A percentile compares a stretch with the other conserved stretches of the same genome.
phyloP scores from a whole-genome alignment of 768 basidiomycete genomes.

The Leucosporidium creatinivorum region DNA sequence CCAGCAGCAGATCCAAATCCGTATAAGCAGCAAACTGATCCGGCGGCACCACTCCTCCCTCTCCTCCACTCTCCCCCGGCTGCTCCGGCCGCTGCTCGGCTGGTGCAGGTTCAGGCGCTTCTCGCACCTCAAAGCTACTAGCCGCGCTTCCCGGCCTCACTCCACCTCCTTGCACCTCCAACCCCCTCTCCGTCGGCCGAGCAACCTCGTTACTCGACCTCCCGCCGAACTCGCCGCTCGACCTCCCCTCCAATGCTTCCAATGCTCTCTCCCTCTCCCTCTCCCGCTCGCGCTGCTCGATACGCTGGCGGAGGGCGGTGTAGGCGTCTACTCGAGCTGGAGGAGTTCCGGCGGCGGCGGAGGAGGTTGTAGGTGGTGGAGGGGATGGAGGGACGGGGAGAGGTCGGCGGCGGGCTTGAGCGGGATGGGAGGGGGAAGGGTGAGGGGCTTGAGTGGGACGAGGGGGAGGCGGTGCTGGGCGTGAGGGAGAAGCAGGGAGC shows the following conservation, averaged over 20 bases:
- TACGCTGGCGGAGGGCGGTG: slow-evolving; percentile 12
- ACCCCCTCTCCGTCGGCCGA: not conserved
- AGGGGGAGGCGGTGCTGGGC: not conserved
- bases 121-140: too few species aligned
- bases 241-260: not conserved
- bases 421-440: not conserved
- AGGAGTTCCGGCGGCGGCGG: too few species aligned
- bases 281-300: too few species aligned
- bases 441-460: not conserved
- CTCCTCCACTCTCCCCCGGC: too few species aligned
- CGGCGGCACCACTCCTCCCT: not conserved
- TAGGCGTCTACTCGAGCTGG: slow-evolving; percentile 23
- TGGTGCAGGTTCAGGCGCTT: too few species aligned
- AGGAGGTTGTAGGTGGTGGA: not conserved
- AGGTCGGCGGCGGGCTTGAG: not conserved
- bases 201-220: not conserved
- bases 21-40: slow-evolving; percentile 14
- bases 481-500: not conserved
- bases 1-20: slow-evolving; percentile 27
- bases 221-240: not conserved
- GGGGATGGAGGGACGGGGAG: slow-evolving; percentile 17
- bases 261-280: too few species aligned
- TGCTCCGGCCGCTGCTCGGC: too few species aligned
- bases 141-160: not conserved
- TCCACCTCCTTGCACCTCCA: not conserved